These are phyloP conservation scores for Didymellaceae sp. DNA, from an alignment of 2,329 filamentous ascomycete genomes.

Conservation along the genomic window DNA sequence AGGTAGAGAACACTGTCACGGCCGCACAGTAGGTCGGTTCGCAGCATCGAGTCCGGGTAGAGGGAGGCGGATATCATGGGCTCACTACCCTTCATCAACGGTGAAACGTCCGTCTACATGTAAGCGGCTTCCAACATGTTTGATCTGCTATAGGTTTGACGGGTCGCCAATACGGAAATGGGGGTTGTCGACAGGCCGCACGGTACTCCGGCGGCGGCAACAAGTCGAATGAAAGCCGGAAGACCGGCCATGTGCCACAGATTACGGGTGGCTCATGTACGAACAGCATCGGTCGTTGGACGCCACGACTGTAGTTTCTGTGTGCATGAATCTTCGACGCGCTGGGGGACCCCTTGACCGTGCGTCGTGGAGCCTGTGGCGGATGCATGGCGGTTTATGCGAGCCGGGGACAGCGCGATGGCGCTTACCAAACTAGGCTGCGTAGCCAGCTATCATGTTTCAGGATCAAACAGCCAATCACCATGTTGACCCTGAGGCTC, in stretches of 20 bases:
- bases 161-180: conserved; percentile 9
- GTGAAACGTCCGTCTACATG: conserved; percentile 12
- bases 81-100: conserved; percentile 13
- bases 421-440: conserved; percentile 20
- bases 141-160: conserved; percentile 4
- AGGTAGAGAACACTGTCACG: conserved; percentile 2
- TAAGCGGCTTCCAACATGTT: conserved; percentile 10
- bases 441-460: conserved; percentile 26
- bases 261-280: conserved; percentile 20
- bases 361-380: conserved; percentile 7
- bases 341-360: conserved; percentile 18
- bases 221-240: conserved; percentile 11
- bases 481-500: conserved; percentile 7
- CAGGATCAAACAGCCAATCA: conserved; percentile 26
- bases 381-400: conserved; percentile 27
- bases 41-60: conserved; percentile 7
- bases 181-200: conserved; percentile 5
- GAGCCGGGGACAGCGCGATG: conserved; percentile 19
- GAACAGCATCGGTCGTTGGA: conserved; percentile 20
- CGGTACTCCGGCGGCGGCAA: conserved; percentile 12
- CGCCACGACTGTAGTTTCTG: conserved; percentile 17
- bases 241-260: conserved; percentile 18
- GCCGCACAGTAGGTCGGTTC: conserved; percentile 11
- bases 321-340: conserved; percentile 25
- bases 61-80: conserved; percentile 6